Base-by-base conservation (phyloP, 306 rosid genomes). In the Malus fusca region DNA sequence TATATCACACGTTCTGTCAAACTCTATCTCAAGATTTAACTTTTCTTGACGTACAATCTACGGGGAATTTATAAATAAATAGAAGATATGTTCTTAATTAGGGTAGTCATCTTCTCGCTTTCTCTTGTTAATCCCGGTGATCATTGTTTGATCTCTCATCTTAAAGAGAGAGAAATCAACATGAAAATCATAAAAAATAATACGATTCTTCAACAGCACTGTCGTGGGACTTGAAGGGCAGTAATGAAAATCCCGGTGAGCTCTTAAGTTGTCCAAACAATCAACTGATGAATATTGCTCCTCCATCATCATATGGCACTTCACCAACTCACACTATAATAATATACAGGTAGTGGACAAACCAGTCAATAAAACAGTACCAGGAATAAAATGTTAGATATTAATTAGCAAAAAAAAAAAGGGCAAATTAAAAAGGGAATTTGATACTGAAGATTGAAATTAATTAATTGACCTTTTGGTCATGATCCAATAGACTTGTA, bases 221-320 rank as follows among this genome's bases (percentile, higher is more conserved):
- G 88, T 86, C 1, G 90, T 88, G 25, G 87, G 92, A 76, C 90
- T 86, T 72, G 83, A 72, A 69, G 86, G 85, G 72, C 77, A 72
- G 74, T 33, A 25, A 62, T 74, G 28, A 33, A 59, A 56, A 28
- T 11, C 26, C 25, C 17, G 82, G 22, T 71, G 18, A 21, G 35
- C 71, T 26, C 59, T 17, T 51, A 37, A 75, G 59, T 40, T 40
- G 64, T 72, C 43, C 18, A 44, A 21, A 42, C 66, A 67, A 43
- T 60, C 68, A 21, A 40, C 63, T 19, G 73, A 30, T 31, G 72
- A 66, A n/a, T 48, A 67, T 31, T 75, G 70, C 26, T 56, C 71
- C 71, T 80, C 81, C 92, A 88, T 80, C 7, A 84, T 66, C 71
- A 23, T 43, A 30, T 72, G 82, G 77, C 92, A 88, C 60, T 61